Conservation (phyloP, 2,329 filamentous ascomycete species). For the Calycina herbarum region DNA sequence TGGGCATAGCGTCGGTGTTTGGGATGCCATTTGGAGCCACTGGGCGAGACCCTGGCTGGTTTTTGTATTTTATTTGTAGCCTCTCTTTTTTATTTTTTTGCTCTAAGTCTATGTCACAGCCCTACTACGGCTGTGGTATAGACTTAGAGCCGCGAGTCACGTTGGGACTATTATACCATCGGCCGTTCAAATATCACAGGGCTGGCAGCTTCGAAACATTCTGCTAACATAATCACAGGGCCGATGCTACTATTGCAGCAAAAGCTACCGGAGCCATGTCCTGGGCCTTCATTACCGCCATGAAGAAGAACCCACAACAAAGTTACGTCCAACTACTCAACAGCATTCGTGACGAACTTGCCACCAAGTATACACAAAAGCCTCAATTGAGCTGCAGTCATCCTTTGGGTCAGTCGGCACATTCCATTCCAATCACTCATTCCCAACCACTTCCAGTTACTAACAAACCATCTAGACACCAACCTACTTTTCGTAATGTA, state of each 20-base stretch:
- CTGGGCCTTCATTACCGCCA: slow-evolving; percentile 88
- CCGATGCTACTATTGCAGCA: slow-evolving; percentile 80
- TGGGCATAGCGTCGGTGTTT: slow-evolving; percentile 28
- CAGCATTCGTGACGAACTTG: slow-evolving; percentile 86
- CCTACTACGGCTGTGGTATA: slow-evolving; percentile 32
- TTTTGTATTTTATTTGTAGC: slow-evolving; percentile 17
- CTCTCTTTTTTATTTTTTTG: slow-evolving; percentile 24
- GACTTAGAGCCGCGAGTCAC: slow-evolving; percentile 37
- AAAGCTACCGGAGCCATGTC: slow-evolving; percentile 98
- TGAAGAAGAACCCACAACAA: slow-evolving; percentile 92
- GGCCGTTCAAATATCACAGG: background rate
- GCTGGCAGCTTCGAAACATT: background rate
- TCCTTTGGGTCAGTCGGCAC: slow-evolving; percentile 69
- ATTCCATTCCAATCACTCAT: background rate
- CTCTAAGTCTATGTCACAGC: slow-evolving; percentile 30
- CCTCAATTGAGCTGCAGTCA: slow-evolving; percentile 96
- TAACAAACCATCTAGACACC: slow-evolving; percentile 49
- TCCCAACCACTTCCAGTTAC: background rate
- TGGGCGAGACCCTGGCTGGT: slow-evolving; percentile 23
- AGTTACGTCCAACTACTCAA: slow-evolving; percentile 95
- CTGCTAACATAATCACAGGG: slow-evolving; percentile 51
- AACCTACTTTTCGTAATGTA: slow-evolving; percentile 64
- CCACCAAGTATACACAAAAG: slow-evolving; percentile 88
- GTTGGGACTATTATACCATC: slow-evolving; percentile 32
- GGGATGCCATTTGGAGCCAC: slow-evolving; percentile 24